Evolutionary conservation across 2,329 filamentous ascomycete genomes (phyloP).

Genomic region (Exutisphaerella laricina): DNA sequence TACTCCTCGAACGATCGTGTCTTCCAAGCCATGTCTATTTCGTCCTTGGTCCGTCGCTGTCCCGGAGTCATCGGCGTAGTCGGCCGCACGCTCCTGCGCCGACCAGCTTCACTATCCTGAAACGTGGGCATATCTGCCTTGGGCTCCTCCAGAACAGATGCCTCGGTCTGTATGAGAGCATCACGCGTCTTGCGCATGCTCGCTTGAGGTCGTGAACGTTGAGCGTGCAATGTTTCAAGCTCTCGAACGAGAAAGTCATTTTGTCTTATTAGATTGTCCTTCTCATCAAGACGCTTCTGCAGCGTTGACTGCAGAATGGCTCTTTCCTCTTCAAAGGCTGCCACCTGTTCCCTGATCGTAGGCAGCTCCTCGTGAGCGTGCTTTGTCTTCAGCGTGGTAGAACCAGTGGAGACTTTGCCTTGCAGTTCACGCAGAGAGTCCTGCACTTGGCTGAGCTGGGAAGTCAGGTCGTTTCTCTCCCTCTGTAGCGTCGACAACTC

Average conservation of each 20-base stretch:
- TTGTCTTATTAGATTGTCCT: slow-evolving; percentile 25
- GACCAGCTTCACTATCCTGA: slow-evolving; percentile 11
- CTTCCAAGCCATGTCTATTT: slow-evolving; percentile 19
- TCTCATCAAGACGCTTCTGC: slow-evolving; percentile 25
- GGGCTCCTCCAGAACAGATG: slow-evolving; percentile 13
- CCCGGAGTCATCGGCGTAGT: slow-evolving; percentile 18
- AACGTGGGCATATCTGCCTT: slow-evolving; percentile 14
- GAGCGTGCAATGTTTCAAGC: slow-evolving; percentile 24
- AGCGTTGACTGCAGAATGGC: slow-evolving; percentile 19
- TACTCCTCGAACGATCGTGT: slow-evolving; percentile 34
- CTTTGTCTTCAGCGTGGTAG: slow-evolving; percentile 9
- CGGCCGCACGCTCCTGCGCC: slow-evolving; percentile 10
- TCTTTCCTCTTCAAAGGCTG: slow-evolving; percentile 22
- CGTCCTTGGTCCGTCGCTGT: slow-evolving; percentile 15
- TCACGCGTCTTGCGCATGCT: slow-evolving; percentile 12
- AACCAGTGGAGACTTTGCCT: slow-evolving; percentile 8
- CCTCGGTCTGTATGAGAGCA: slow-evolving; percentile 23
- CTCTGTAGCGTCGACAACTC: slow-evolving; percentile 15
- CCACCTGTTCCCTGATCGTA: slow-evolving; percentile 19
- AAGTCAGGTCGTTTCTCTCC: slow-evolving; percentile 19
- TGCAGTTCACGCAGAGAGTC: slow-evolving; percentile 16
- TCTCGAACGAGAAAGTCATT: slow-evolving; percentile 29
- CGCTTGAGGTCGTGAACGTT: slow-evolving; percentile 12
- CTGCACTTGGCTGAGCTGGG: slow-evolving; percentile 17
- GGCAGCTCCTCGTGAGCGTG: slow-evolving; percentile 14